Percentiles rank a stretch among this genome's conserved stretches.
Conservation (phyloP, 2,329 filamentous ascomycete genomes). For the Tolypocladium inflatum region DNA sequence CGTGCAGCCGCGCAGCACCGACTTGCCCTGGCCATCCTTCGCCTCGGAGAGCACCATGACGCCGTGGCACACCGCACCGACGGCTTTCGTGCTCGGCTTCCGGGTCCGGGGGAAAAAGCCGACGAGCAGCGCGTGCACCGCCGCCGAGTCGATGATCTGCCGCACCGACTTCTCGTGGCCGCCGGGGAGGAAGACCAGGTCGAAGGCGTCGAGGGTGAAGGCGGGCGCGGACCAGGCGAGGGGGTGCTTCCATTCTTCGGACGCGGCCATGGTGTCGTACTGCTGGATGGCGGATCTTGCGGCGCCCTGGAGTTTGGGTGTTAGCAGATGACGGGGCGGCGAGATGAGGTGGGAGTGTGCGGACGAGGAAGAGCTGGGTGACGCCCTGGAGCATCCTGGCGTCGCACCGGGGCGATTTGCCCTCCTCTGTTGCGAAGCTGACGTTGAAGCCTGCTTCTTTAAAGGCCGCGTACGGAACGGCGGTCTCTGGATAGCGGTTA, state of each 20-base stretch:
- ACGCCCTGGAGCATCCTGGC: slow-evolving; percentile 37
- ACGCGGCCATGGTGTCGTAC: slow-evolving; percentile 33
- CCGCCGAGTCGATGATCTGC: slow-evolving; percentile 38
- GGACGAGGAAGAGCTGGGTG: slow-evolving; percentile 39
- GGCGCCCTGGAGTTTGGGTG: slow-evolving; percentile 26
- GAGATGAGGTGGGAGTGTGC: background rate
- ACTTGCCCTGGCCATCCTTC: slow-evolving; percentile 29
- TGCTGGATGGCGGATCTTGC: slow-evolving; percentile 26
- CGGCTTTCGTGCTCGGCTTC: slow-evolving; percentile 31
- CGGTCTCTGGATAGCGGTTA: slow-evolving; percentile 29
- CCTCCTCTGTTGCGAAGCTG: slow-evolving; percentile 39
- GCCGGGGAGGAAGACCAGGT: slow-evolving; percentile 40
- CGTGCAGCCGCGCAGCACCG: slow-evolving; percentile 33
- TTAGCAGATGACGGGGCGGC: background rate
- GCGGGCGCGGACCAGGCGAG: slow-evolving; percentile 32
- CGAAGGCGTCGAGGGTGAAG: slow-evolving; percentile 35
- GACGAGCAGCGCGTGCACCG: slow-evolving; percentile 32
- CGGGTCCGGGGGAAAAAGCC: slow-evolving; percentile 37
- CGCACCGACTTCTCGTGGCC: slow-evolving; percentile 43
- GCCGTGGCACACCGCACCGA: slow-evolving; percentile 43
- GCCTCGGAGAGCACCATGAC: slow-evolving; percentile 39
- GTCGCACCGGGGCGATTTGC: slow-evolving; percentile 37
- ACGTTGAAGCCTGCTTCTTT: slow-evolving; percentile 37
- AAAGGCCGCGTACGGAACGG: slow-evolving; percentile 38
- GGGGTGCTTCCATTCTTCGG: slow-evolving; percentile 31